Conservation (phyloP, 768 basidiomycete genomes). For the Boletus patriciae region DNA sequence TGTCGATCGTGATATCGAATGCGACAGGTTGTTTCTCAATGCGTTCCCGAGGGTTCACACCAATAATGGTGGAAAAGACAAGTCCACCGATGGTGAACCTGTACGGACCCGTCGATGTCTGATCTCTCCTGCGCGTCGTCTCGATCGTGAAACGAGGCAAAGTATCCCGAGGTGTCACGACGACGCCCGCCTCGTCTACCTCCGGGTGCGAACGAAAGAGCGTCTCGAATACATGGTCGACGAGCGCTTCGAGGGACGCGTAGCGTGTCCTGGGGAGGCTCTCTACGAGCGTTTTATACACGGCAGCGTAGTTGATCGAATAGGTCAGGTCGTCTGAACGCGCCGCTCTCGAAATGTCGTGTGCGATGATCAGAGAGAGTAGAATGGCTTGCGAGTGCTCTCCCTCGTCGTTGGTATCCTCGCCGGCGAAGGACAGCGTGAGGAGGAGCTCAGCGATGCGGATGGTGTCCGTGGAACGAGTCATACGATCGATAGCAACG, state of each 20-base stretch:
- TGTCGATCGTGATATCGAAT: constrained; percentile 45
- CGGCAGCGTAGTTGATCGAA: constrained; percentile 64
- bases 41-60: constrained; percentile 68
- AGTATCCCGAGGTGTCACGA: constrained; percentile 48
- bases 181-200: constrained; percentile 42
- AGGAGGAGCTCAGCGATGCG: constrained; percentile 51
- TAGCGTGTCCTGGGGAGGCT: constrained; percentile 32
- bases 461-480: constrained; percentile 33
- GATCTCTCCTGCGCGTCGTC: constrained; percentile 31
- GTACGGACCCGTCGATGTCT: constrained; percentile 17
- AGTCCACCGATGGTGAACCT: constrained; percentile 40
- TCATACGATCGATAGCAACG: not conserved
- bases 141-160: constrained; percentile 45
- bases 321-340: constrained; percentile 51
- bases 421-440: constrained; percentile 37
- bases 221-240: constrained; percentile 39
- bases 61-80: constrained; percentile 56
- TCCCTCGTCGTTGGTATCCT: constrained; percentile 31
- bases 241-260: constrained; percentile 47
- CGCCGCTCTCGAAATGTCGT: constrained; percentile 52
- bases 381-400: constrained; percentile 49
- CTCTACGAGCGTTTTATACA: constrained; percentile 32
- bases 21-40: constrained; percentile 60
- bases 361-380: constrained; percentile 49
- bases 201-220: constrained; percentile 38